Evolutionary conservation across 2,329 filamentous ascomycete species (phyloP), one percentile per base, ranked within the genome.

Genomic region (Nemania sp.): DNA sequence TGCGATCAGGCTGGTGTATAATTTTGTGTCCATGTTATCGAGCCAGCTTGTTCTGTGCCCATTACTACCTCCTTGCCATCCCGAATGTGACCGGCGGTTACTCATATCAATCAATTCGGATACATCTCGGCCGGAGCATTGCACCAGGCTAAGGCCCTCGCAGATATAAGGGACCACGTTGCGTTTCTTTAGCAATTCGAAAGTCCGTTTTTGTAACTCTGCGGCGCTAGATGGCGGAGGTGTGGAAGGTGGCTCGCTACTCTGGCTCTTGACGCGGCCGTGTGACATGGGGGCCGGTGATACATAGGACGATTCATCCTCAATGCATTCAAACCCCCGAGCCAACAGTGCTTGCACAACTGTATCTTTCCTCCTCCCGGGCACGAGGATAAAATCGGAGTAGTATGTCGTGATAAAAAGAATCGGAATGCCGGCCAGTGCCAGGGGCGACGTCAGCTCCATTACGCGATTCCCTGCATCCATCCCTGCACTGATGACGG

Each of bases 341-440:
- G 86, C 82, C 55, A 93, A 80, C 5, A 97, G 78, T 0, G 91
- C 88, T 53, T 85, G 79, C 28, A 91, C 84, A 42, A 97, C 92
- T 33, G 86, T 86, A 22, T 81, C 75, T 45, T 88, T 85, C 65
- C 88, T 85, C 67, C 86, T 89, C 48, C 80, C 80, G 0, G 94
- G 92, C 1, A 97, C 91, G 30, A 97, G 81, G 64, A 99, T 95
- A 73, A 96, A 97, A 75, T 99, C 93, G 28, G 90, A 94, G 73
- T 96, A 97, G 73, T 97, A 99, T 26, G 91, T 97, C 3, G 93
- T 97, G 70, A 97, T 96, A 80, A 97, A 97, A 78, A 97, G 97
- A 68, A 99, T 96, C 48, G 93, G 90, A 47, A 97, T 94, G 64
- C 91, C 90, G 44, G 93, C 93, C 69, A 97, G 80, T 23, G 94